phyloP scores from a whole-genome alignment of 352 stramenopile genomes.

The Pythium rishiriense region DNA sequence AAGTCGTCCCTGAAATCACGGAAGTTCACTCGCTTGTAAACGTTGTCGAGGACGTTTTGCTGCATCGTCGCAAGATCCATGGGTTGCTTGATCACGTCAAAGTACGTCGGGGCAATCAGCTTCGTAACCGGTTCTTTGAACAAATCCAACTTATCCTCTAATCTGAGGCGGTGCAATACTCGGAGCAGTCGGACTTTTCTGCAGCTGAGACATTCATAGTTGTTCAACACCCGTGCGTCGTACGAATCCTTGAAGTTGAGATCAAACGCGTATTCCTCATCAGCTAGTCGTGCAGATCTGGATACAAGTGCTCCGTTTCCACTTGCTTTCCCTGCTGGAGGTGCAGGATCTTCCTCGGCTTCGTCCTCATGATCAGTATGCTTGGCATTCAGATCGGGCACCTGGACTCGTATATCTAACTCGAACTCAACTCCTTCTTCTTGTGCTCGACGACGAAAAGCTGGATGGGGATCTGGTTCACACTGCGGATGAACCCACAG shows the following conservation, averaged over 20 bases:
- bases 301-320: neutral
- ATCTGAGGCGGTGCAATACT: conserved; percentile 53
- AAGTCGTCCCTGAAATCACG: conserved; percentile 89
- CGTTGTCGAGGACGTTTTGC: conserved; percentile 60
- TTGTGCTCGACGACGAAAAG: conserved; percentile 39
- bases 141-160: conserved; percentile 86
- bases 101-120: conserved; percentile 92
- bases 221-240: conserved; percentile 66
- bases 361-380: conserved; percentile 19
- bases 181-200: conserved; percentile 75
- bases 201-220: conserved; percentile 86
- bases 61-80: conserved; percentile 94
- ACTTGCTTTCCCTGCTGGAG: neutral
- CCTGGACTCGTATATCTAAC: conserved; percentile 46
- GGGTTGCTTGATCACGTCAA: conserved; percentile 90
- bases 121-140: conserved; percentile 95
- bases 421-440: conserved; percentile 34
- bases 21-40: conserved; percentile 76
- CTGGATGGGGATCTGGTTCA: conserved; percentile 67
- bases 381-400: conserved; percentile 26
- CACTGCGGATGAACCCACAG: conserved; percentile 82
- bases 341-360: conserved; percentile 12
- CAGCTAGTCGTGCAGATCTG: conserved; percentile 54
- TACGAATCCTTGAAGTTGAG: conserved; percentile 69
- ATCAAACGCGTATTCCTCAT: conserved; percentile 62